A percentile compares a stretch with the other conserved stretches of the same genome.
Conservation (phyloP, 805 yeast genomes). For the Tetrapisispora taiwanensis region DNA sequence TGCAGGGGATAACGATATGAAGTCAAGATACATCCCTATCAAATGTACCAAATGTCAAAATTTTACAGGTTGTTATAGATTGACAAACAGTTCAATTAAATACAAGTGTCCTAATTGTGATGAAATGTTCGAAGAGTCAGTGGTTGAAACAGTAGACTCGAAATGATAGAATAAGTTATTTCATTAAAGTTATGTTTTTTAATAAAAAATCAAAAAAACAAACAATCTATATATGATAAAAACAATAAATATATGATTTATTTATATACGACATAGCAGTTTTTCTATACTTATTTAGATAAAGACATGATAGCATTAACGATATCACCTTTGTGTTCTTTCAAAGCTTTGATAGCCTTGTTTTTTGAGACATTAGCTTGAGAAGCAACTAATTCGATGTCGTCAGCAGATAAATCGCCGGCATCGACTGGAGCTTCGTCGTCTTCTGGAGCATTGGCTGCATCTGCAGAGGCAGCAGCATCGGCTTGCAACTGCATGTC, state of each 20-base stretch:
- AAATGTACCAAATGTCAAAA: constrained; percentile 20
- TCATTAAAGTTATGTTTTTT: too few relatives aligned
- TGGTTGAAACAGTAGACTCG: neutral
- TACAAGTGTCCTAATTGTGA: constrained; percentile 25
- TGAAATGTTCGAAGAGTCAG: constrained; percentile 6
- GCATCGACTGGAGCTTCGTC: constrained; percentile 75
- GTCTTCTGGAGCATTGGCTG: constrained; percentile 30
- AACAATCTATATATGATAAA: too few relatives aligned
- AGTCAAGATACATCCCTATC: constrained; percentile 10
- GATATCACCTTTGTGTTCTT: constrained; percentile 82
- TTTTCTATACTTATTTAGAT: constrained; percentile 24
- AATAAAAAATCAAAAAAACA: too few relatives aligned
- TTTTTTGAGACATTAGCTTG: constrained; percentile 85
- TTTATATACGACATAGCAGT: neutral
- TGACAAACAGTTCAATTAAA: constrained; percentile 13
- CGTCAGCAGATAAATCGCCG: constrained; percentile 71
- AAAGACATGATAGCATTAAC: constrained; percentile 92
- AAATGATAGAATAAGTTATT: neutral
- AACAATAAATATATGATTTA: neutral
- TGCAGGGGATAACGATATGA: constrained; percentile 23
- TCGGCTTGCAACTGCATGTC: constrained; percentile 65
- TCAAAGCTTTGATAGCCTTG: constrained; percentile 87
- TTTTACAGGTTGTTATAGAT: constrained; percentile 18
- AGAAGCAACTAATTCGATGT: constrained; percentile 76
- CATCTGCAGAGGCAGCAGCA: constrained; percentile 22